These are phyloP conservation scores for Apiotrichum porosum DNA, from an alignment of 1,284 basidiomycete genomes.

Conservation along the genomic window DNA sequence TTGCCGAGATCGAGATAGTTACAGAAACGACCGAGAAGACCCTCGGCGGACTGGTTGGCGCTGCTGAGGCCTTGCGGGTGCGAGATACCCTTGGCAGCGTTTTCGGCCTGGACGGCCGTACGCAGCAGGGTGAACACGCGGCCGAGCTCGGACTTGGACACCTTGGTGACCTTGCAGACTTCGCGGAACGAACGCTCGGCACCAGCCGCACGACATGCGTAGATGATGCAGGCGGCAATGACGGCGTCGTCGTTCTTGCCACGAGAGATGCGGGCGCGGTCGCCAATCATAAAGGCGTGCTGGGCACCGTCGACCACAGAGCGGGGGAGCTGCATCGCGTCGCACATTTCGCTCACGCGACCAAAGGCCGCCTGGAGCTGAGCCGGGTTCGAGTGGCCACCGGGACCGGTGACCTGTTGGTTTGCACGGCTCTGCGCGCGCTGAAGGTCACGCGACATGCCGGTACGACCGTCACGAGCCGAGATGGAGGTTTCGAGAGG, in stretches of 20 bases:
- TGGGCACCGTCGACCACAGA: conserved; percentile 72
- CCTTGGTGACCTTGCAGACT: conserved; percentile 86
- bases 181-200: conserved; percentile 94
- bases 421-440: conserved; percentile 68
- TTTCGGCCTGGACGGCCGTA: conserved; percentile 17
- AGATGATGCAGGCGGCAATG: conserved; percentile 96
- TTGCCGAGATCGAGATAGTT: conserved; percentile 59
- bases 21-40: conserved; percentile 86
- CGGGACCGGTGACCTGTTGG: conserved; percentile 55
- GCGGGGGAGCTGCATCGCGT: conserved; percentile 81
- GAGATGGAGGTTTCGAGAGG: conserved; percentile 82
- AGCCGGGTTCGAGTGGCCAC: conserved; percentile 75
- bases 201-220: conserved; percentile 89
- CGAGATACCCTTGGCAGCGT: conserved; percentile 3
- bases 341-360: conserved; percentile 92
- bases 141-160: conserved; percentile 84
- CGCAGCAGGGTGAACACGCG: conserved; percentile 72
- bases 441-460: conserved; percentile 85
- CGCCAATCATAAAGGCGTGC: conserved; percentile 92
- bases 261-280: conserved; percentile 81
- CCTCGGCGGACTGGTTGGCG: conserved; percentile 64
- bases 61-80: conserved; percentile 21
- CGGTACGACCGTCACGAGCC: conserved; percentile 88
- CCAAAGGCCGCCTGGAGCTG: conserved; percentile 87
- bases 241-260: conserved; percentile 85